phyloP scores from a whole-genome alignment of 2,329 filamentous ascomycete species.

The Myriosclerotinia scirpicola region DNA sequence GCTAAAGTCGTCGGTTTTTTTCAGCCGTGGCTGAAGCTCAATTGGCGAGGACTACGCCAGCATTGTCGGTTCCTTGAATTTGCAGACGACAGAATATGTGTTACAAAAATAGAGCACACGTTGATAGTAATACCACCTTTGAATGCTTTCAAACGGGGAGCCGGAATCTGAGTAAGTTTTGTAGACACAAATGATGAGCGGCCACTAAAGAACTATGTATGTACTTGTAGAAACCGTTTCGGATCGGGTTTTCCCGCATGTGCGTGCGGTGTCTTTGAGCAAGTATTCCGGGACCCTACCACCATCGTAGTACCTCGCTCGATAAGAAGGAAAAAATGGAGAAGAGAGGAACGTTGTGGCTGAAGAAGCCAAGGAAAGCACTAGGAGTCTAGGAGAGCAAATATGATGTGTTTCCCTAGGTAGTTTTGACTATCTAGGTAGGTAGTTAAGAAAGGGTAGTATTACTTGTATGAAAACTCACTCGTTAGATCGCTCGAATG shows the following conservation, averaged over 20 bases:
- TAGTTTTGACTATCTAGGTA: no score
- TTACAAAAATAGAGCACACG: no score
- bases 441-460: no score
- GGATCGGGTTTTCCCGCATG: neutral
- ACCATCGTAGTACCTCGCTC: no score
- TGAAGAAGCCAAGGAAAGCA: constrained; percentile 3
- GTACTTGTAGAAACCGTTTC: neutral
- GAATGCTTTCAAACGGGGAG: no score
- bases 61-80: neutral
- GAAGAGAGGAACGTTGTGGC: constrained; percentile 6
- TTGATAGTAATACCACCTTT: no score
- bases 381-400: no score
- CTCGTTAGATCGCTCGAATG: no score
- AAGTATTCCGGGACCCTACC: neutral
- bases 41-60: constrained; percentile 12
- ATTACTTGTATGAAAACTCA: no score
- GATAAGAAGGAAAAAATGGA: neutral
- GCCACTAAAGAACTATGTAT: neutral
- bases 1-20: constrained; percentile 11
- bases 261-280: neutral
- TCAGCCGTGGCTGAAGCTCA: constrained; percentile 20
- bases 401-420: no score
- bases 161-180: neutral
- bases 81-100: neutral
- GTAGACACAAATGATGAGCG: neutral